These are phyloP conservation scores for Lotus japonicus DNA, from an alignment of 306 rosid species.

Conservation along the genomic window DNA sequence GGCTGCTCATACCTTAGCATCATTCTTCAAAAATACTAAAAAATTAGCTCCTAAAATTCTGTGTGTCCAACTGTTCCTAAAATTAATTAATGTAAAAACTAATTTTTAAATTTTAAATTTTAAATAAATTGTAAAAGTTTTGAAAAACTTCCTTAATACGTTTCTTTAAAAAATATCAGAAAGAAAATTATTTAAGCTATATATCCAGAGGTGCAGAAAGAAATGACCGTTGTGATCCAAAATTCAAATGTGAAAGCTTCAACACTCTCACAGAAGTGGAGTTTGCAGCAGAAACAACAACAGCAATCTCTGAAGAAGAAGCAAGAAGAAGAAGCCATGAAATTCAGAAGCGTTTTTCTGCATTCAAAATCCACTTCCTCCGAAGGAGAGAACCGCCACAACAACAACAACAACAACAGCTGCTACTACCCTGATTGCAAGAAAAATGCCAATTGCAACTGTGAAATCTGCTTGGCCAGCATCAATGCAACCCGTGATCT, in stretches of 20 bases:
- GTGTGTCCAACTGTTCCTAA: no score
- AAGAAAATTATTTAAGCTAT: no score
- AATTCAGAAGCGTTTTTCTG: not conserved
- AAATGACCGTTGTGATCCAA: conserved; percentile 74
- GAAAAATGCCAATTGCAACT: conserved; percentile 72
- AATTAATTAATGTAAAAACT: no score
- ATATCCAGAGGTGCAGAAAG: no score
- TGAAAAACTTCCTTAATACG: no score
- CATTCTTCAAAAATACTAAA: no score
- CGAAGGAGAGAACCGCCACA: conserved; percentile 30
- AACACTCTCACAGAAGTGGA: not conserved
- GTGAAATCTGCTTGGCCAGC: conserved; percentile 73
- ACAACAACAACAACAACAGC: conserved; percentile 33
- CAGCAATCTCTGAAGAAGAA: not conserved
- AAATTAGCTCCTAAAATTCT: no score
- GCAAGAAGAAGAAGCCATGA: conserved; percentile 29
- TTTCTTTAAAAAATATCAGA: no score
- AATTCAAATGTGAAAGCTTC: not conserved
- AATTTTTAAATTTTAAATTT: no score
- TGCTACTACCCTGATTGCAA: conserved; percentile 79
- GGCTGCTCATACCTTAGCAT: no score
- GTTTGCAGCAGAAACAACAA: no score
- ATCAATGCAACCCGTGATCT: conserved; percentile 87
- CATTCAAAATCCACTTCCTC: conserved; percentile 34
- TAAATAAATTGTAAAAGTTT: no score